Percentiles rank a stretch among this genome's conserved stretches.
Conservation (phyloP, 805 yeast species). For the Kuraishia cidri region DNA sequence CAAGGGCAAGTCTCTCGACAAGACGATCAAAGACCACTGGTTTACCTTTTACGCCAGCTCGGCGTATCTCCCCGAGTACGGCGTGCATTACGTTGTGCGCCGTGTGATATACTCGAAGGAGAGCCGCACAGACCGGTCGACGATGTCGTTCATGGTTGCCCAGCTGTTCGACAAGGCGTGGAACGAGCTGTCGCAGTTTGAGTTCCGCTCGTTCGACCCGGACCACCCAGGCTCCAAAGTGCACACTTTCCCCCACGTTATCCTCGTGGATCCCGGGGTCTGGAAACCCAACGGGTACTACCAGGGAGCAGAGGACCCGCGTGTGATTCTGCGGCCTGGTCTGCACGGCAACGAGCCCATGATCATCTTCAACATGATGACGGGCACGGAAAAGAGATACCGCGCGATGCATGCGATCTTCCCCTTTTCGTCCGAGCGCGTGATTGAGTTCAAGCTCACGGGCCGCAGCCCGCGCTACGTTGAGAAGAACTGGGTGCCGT, state of each 20-base stretch:
- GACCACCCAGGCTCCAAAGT: not conserved
- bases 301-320: conserved; percentile 33
- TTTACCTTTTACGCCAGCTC: conserved; percentile 4
- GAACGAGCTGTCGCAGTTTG: conserved; percentile 18
- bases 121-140: conserved; percentile 3
- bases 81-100: conserved; percentile 29
- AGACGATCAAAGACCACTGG: conserved; percentile 3
- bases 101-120: conserved; percentile 20
- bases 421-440: conserved; percentile 7
- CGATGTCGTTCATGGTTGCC: conserved; percentile 9
- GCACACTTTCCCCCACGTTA: conserved; percentile 2
- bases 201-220: not conserved
- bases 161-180: conserved; percentile 27
- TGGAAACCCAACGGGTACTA: conserved; percentile 1
- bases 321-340: conserved; percentile 16
- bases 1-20: conserved; percentile 1
- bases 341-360: conserved; percentile 28
- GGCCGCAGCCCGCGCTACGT: conserved; percentile 4
- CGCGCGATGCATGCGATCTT: conserved; percentile 8
- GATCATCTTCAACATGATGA: conserved; percentile 21
- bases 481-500: conserved; percentile 19
- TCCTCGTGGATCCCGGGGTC: not conserved
- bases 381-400: conserved; percentile 7
- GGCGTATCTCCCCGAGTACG: conserved; percentile 32
- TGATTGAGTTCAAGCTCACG: conserved; percentile 6